phyloP scores from a whole-genome alignment of 78 protist genomes.

The Dictyostelium capitatum region DNA sequence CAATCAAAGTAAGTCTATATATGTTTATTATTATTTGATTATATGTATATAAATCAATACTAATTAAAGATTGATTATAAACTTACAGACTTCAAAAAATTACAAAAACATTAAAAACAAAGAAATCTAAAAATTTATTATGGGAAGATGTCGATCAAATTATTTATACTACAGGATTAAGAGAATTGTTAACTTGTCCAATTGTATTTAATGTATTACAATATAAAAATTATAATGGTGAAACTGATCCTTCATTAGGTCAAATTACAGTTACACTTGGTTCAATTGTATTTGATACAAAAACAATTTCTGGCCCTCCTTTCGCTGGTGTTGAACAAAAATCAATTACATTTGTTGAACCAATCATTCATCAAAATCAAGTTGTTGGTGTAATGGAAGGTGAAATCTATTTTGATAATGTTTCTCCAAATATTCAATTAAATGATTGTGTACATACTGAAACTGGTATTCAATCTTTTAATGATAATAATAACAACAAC shows the following conservation, averaged over 20 bases:
- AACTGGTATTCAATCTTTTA: slow-evolving; percentile 61
- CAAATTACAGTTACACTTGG: neutral
- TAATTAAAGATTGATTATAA: neutral
- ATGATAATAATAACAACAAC: neutral
- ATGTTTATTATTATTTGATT: too few species aligned
- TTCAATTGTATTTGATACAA: neutral
- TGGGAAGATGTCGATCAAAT: slow-evolving; percentile 62
- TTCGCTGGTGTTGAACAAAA: slow-evolving; percentile 28
- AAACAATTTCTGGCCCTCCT: neutral
- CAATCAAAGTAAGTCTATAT: neutral
- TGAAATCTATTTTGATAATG: slow-evolving; percentile 60
- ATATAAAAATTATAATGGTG: slow-evolving; percentile 2
- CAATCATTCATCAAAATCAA: slow-evolving; percentile 36
- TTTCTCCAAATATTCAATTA: slow-evolving; percentile 37
- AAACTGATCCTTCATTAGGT: slow-evolving; percentile 40
- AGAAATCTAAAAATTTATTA: neutral
- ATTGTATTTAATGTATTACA: slow-evolving; percentile 30
- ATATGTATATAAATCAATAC: too few species aligned
- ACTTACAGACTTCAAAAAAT: neutral
- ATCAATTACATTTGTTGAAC: slow-evolving; percentile 43
- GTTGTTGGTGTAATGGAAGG: slow-evolving; percentile 72
- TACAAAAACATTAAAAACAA: slow-evolving; percentile 31
- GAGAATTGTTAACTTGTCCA: slow-evolving; percentile 27
- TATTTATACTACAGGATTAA: neutral
- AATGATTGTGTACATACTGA: slow-evolving; percentile 50